Percentiles rank a stretch among this genome's conserved stretches.
phyloP scores from a whole-genome alignment of 805 yeast genomes.

The Kazachstania psychrophila region DNA sequence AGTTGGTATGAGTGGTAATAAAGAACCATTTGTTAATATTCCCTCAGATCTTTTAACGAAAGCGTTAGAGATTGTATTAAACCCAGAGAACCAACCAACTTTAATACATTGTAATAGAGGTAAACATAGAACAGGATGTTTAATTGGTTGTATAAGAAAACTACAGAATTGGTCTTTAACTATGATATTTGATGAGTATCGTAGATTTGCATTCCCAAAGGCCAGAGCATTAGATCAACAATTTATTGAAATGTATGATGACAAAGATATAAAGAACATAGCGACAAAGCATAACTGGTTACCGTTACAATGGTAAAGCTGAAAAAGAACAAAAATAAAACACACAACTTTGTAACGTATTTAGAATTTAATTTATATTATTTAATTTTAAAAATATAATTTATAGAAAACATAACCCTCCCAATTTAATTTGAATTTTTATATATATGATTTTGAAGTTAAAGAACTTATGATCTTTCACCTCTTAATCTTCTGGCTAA shows the following conservation, averaged over 20 bases:
- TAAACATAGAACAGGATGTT: constrained; percentile 93
- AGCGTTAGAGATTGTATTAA: constrained; percentile 70
- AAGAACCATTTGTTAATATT: constrained; percentile 83
- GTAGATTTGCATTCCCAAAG: constrained; percentile 91
- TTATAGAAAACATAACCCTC: too few species aligned
- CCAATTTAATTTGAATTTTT: too few species aligned
- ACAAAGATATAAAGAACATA: constrained; percentile 44
- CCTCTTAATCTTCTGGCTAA: constrained; percentile 98
- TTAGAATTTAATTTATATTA: background rate
- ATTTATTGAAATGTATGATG: constrained; percentile 83
- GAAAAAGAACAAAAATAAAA: background rate
- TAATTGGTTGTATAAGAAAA: constrained; percentile 85
- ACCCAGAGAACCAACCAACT: constrained; percentile 86
- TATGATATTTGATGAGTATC: constrained; percentile 90
- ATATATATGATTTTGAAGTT: constrained; percentile 3
- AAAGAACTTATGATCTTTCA: constrained; percentile 59
- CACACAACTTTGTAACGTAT: too few species aligned
- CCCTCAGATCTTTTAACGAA: constrained; percentile 59
- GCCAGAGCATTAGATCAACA: constrained; percentile 94
- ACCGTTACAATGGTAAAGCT: constrained; percentile 55
- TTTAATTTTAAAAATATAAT: too few species aligned
- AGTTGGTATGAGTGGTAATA: constrained; percentile 90
- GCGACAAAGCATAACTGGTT: constrained; percentile 49
- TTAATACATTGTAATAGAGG: constrained; percentile 94
- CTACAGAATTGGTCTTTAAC: constrained; percentile 88